Evolutionary conservation across 352 stramenopile genomes (phyloP).

Genomic region (Pythium diclinum): DNA sequence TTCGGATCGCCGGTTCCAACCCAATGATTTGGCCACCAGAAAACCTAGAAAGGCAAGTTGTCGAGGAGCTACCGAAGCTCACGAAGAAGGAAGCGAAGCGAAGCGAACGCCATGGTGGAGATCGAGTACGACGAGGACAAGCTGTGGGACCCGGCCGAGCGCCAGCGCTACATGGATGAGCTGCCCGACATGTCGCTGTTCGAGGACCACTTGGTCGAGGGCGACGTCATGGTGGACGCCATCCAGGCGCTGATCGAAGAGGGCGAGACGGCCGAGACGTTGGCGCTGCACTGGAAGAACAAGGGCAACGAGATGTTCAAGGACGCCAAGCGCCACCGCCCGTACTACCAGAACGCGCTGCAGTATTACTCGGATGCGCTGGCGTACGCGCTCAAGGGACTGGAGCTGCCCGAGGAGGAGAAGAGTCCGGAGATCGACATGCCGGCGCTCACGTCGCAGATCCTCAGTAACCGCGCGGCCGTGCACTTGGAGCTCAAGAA

Average conservation of each 20-base stretch:
- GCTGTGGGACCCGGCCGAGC: constrained; percentile 69
- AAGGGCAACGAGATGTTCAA: constrained; percentile 86
- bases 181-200: constrained; percentile 87
- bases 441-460: constrained; percentile 67
- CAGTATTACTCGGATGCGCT: constrained; percentile 81
- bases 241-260: constrained; percentile 87
- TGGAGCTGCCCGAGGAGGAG: constrained; percentile 60
- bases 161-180: constrained; percentile 83
- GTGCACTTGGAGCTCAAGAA: constrained; percentile 85
- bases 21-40: constrained; percentile 10
- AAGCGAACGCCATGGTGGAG: constrained; percentile 60
- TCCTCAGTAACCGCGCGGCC: constrained; percentile 76
- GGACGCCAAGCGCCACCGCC: constrained; percentile 66
- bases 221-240: constrained; percentile 81
- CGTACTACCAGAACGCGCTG: constrained; percentile 74
- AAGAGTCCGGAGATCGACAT: constrained; percentile 62
- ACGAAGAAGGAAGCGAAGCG: neutral
- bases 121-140: constrained; percentile 87
- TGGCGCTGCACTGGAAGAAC: constrained; percentile 87
- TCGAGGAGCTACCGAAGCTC: neutral
- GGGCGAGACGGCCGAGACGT: constrained; percentile 80
- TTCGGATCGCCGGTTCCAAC: constrained; percentile 14
- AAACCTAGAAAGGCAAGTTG: constrained; percentile 23
- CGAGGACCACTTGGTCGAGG: constrained; percentile 84
- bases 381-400: constrained; percentile 71